A percentile compares a stretch with the other conserved stretches of the same genome.
Conservation (phyloP, 768 basidiomycete species). For the Imleria badia region DNA sequence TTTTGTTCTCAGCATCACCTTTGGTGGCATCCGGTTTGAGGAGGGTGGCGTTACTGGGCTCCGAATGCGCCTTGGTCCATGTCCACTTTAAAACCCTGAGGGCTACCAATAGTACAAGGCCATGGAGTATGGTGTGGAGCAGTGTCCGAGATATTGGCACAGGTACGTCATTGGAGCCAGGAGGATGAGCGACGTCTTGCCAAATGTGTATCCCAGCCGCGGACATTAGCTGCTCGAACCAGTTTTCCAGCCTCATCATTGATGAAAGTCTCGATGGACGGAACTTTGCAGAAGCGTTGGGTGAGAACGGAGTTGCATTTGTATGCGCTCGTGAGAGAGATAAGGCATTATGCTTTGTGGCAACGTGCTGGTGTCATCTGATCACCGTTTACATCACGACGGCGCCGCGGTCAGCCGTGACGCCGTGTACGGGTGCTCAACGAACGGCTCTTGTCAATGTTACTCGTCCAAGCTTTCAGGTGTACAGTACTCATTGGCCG, state of each 20-base stretch:
- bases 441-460: no score
- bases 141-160: conserved; percentile 1
- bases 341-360: background rate
- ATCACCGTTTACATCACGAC: no score
- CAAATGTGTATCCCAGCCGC: background rate
- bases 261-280: background rate
- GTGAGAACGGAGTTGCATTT: background rate
- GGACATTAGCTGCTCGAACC: conserved; percentile 12
- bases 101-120: conserved; percentile 5
- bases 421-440: no score
- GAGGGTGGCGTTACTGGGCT: background rate
- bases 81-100: conserved; percentile 16
- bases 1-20: conserved; percentile 16
- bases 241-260: conserved; percentile 9
- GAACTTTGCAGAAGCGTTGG: background rate
- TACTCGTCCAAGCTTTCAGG: no score
- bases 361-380: background rate
- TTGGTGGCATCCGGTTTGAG: conserved; percentile 1
- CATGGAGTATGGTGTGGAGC: conserved; percentile 20
- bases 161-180: conserved; percentile 25
- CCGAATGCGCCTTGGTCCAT: background rate
- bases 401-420: no score
- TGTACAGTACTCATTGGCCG: no score
- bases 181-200: background rate
- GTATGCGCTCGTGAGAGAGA: background rate